Evolutionary conservation across 768 basidiomycete genomes (phyloP).

Genomic region (Amanita molliuscula): DNA sequence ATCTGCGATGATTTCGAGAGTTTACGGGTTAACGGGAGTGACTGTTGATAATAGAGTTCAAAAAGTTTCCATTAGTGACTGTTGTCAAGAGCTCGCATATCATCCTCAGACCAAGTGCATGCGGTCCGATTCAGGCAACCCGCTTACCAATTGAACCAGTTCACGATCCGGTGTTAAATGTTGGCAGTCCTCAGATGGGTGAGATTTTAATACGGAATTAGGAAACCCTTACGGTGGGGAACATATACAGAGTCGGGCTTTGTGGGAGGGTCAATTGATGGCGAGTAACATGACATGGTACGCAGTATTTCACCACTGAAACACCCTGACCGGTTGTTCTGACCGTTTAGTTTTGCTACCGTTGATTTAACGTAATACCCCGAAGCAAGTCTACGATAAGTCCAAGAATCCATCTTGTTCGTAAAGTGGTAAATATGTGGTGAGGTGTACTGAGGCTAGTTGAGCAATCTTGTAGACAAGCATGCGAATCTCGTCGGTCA

Average conservation of each 20-base stretch:
- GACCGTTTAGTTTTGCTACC: not conserved
- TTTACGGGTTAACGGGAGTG: not conserved
- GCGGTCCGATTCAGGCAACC: not conserved
- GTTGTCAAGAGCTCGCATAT: not conserved
- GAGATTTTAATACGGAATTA: not conserved
- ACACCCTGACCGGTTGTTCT: not conserved
- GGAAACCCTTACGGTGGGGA: not conserved
- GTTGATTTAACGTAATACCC: slow-evolving; percentile 14
- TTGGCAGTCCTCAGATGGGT: not conserved
- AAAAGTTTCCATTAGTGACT: not conserved
- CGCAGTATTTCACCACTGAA: not conserved
- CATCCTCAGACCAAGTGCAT: not conserved
- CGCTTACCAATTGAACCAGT: not conserved
- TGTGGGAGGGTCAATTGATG: not conserved
- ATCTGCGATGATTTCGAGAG: not conserved
- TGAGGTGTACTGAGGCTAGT: slow-evolving; percentile 64
- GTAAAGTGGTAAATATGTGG: slow-evolving; percentile 71
- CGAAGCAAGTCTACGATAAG: not conserved
- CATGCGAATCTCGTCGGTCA: slow-evolving; percentile 56
- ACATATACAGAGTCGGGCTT: not conserved
- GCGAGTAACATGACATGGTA: not conserved
- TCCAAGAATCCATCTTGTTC: slow-evolving; percentile 48
- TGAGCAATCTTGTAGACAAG: slow-evolving; percentile 66
- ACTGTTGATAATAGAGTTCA: too few species aligned
- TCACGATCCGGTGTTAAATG: not conserved